A percentile compares a stretch with the other conserved stretches of the same genome.
phyloP scores from a whole-genome alignment of 176 grass and related monocot species.

The Rhynchospora breviuscula region DNA sequence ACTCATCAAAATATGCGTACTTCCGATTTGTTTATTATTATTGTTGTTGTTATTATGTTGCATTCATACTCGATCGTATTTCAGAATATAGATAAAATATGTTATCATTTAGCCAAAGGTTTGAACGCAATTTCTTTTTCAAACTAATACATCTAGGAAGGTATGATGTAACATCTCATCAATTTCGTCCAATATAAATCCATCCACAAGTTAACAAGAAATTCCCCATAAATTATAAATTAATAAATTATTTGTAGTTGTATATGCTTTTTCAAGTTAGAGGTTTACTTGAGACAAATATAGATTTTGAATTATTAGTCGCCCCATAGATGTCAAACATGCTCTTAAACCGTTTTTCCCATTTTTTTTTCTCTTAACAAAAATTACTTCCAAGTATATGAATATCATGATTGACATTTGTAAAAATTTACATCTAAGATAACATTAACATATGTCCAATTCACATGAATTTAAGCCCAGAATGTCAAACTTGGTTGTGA shows the following conservation, averaged over 20 bases:
- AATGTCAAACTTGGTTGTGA: neutral
- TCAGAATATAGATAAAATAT: neutral
- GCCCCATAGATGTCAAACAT: no score
- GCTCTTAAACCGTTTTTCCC: neutral
- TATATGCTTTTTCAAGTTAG: neutral
- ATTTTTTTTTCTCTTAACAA: neutral
- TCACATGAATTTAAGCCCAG: neutral
- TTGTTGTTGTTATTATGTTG: neutral
- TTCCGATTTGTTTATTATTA: neutral
- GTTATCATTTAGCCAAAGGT: neutral
- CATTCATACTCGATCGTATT: neutral
- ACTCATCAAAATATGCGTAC: neutral
- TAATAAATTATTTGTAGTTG: neutral
- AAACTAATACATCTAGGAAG: neutral
- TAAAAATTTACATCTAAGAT: neutral
- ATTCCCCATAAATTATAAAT: neutral
- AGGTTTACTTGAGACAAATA: neutral
- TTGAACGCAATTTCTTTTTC: neutral
- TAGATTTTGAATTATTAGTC: neutral
- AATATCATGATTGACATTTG: neutral
- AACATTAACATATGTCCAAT: no score
- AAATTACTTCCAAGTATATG: neutral
- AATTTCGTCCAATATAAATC: neutral
- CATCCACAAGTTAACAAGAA: neutral
- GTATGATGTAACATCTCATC: conserved; percentile 7